A percentile compares a stretch with the other conserved stretches of the same genome.
phyloP scores from a whole-genome alignment of 257 asterid species.

The Nemophila menziesii region DNA sequence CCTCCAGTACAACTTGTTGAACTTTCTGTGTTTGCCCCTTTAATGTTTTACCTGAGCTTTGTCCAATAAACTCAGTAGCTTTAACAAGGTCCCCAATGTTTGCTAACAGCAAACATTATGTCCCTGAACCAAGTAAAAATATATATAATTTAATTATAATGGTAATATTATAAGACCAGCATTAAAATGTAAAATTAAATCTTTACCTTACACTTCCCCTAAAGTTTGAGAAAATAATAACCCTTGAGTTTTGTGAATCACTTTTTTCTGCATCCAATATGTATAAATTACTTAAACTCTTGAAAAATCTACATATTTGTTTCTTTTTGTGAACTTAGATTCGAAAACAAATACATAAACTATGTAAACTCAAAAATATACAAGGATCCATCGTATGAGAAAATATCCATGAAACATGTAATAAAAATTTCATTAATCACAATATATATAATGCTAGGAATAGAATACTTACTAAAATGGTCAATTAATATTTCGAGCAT shows the following conservation, averaged over 20 bases:
- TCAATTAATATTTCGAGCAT: no score
- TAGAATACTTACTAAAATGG: no score
- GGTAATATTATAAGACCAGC: slow-evolving; percentile 13
- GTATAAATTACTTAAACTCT: slow-evolving; percentile 15
- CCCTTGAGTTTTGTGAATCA: slow-evolving; percentile 74
- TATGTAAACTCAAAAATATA: no score
- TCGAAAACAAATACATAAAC: no score
- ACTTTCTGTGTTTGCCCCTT: slow-evolving; percentile 97
- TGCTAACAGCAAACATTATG: slow-evolving; percentile 56
- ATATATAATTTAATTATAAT: not conserved
- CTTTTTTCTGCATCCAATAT: slow-evolving; percentile 52
- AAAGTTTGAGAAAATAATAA: slow-evolving; percentile 85
- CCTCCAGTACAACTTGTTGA: slow-evolving; percentile 97
- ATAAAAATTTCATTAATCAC: no score
- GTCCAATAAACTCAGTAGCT: slow-evolving; percentile 96
- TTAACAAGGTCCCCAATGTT: slow-evolving; percentile 43
- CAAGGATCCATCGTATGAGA: no score
- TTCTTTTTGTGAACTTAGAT: not conserved
- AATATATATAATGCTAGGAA: no score
- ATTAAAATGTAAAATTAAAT: slow-evolving; percentile 7
- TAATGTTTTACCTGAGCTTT: slow-evolving; percentile 83
- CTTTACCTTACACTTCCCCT: slow-evolving; percentile 90
- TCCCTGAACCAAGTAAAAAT: slow-evolving; percentile 47
- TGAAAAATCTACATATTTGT: not conserved
- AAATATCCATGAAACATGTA: no score